These are phyloP conservation scores for Fusarium ramigenum DNA, from an alignment of 2,329 filamentous ascomycete species.

Conservation along the genomic window DNA sequence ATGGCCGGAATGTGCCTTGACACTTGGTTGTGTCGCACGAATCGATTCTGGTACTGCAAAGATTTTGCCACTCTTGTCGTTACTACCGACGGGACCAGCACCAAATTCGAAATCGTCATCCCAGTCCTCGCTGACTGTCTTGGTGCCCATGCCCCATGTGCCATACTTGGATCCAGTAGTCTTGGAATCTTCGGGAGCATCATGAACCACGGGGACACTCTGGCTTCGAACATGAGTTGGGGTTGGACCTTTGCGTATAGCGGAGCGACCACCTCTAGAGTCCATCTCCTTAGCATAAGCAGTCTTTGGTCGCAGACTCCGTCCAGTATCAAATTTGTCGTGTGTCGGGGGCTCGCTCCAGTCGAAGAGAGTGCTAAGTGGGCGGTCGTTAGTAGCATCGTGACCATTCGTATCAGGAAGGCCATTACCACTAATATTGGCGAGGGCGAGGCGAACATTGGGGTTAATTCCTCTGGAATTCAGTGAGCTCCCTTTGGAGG, in stretches of 20 bases:
- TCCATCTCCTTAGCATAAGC: slow-evolving; percentile 79
- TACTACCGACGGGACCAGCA: slow-evolving; percentile 52
- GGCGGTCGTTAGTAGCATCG: slow-evolving; percentile 52
- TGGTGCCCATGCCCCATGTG: slow-evolving; percentile 83
- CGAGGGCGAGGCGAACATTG: slow-evolving; percentile 63
- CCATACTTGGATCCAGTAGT: slow-evolving; percentile 75
- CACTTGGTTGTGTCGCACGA: slow-evolving; percentile 81
- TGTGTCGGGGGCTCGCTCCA: slow-evolving; percentile 75
- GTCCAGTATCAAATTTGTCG: slow-evolving; percentile 68
- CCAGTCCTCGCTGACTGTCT: slow-evolving; percentile 86
- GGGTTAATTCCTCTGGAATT: slow-evolving; percentile 64
- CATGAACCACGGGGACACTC: slow-evolving; percentile 79
- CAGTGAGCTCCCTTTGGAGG: slow-evolving; percentile 59
- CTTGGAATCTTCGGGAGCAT: slow-evolving; percentile 65
- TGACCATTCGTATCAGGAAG: slow-evolving; percentile 45
- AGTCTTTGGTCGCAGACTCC: slow-evolving; percentile 74
- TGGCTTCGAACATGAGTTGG: slow-evolving; percentile 80
- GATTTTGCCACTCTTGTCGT: slow-evolving; percentile 47
- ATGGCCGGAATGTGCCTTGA: slow-evolving; percentile 85
- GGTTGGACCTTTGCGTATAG: slow-evolving; percentile 73
- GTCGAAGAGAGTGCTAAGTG: slow-evolving; percentile 78
- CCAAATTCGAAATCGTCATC: slow-evolving; percentile 88
- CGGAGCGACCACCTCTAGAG: slow-evolving; percentile 73
- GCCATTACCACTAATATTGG: slow-evolving; percentile 60
- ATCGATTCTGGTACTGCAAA: slow-evolving; percentile 75